These are phyloP conservation scores for Brassica balearica DNA, from an alignment of 441 rosid species.

Conservation along the genomic window DNA sequence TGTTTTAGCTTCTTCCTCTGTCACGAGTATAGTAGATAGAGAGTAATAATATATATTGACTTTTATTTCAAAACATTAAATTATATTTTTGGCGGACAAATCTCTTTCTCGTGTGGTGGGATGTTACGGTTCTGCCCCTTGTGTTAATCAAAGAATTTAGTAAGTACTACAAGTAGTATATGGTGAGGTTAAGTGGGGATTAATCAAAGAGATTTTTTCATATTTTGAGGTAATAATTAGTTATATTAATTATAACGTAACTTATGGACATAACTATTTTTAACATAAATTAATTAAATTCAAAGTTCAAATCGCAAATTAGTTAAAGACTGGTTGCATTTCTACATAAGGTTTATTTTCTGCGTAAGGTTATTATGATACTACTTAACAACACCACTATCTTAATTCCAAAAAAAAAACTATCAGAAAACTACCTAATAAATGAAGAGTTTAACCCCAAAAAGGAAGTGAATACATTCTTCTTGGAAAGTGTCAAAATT, in stretches of 20 bases:
- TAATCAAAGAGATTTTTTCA: background rate
- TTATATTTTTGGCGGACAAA: constrained; percentile 35
- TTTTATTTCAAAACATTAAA: constrained; percentile 27
- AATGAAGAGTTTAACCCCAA: background rate
- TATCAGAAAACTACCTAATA: no score
- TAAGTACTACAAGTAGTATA: constrained; percentile 3
- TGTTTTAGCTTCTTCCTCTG: constrained; percentile 31
- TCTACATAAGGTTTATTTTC: background rate
- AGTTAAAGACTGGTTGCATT: background rate
- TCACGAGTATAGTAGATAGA: constrained; percentile 28
- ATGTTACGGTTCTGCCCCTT: constrained; percentile 33
- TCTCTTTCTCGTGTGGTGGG: background rate
- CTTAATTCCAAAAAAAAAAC: no score
- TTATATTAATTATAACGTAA: background rate
- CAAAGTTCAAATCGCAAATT: background rate
- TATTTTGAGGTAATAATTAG: constrained; percentile 8
- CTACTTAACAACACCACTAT: no score
- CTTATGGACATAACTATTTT: no score
- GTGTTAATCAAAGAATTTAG: background rate
- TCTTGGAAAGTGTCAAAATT: constrained; percentile 24
- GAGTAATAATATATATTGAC: constrained; percentile 33
- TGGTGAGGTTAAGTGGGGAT: background rate
- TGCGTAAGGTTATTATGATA: no score
- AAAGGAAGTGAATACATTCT: constrained; percentile 24
- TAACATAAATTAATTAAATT: background rate